A percentile compares a stretch with the other conserved stretches of the same genome.
phyloP scores from a whole-genome alignment of 2,329 filamentous ascomycete species.

The Claviceps cyperi region DNA sequence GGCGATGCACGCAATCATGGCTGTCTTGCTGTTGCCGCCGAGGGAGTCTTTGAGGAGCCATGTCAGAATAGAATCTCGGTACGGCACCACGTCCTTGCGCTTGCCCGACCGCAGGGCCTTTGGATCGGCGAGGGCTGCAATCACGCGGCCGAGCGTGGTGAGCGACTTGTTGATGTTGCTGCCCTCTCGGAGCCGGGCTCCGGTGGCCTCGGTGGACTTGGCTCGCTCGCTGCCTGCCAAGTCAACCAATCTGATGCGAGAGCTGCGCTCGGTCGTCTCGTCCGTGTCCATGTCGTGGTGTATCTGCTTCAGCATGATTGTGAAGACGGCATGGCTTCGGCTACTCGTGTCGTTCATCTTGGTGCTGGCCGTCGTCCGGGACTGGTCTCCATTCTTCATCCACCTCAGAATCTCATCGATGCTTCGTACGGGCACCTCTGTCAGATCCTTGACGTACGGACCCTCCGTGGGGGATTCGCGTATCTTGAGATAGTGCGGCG shows the following conservation, averaged over 20 bases:
- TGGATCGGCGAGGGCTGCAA: slow-evolving; percentile 69
- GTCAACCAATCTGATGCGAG: slow-evolving; percentile 87
- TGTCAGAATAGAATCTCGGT: slow-evolving; percentile 71
- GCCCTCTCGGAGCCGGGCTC: slow-evolving; percentile 77
- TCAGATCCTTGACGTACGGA: slow-evolving; percentile 92
- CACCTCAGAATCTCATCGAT: slow-evolving; percentile 76
- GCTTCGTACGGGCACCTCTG: slow-evolving; percentile 79
- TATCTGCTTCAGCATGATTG: slow-evolving; percentile 94
- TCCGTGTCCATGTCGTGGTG: slow-evolving; percentile 96
- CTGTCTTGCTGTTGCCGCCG: slow-evolving; percentile 93
- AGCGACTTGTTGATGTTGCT: slow-evolving; percentile 99
- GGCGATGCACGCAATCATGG: slow-evolving; percentile 97
- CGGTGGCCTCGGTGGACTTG: slow-evolving; percentile 89
- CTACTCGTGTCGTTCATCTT: slow-evolving; percentile 99
- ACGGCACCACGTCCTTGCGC: slow-evolving; percentile 59
- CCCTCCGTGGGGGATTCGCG: slow-evolving; percentile 89
- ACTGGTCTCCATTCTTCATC: slow-evolving; percentile 82
- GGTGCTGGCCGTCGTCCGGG: slow-evolving; percentile 78
- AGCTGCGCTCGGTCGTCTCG: slow-evolving; percentile 88
- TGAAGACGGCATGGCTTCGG: slow-evolving; percentile 93
- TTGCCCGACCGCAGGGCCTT: slow-evolving; percentile 46
- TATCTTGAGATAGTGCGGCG: slow-evolving; percentile 90
- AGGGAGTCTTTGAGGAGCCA: slow-evolving; percentile 92
- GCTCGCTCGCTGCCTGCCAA: slow-evolving; percentile 89
- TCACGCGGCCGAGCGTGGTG: slow-evolving; percentile 87